Evolutionary conservation across 2,329 filamentous ascomycete species (phyloP), one percentile per base, ranked within the genome.

Genomic region (Thermothelomyces thermophilus): DNA sequence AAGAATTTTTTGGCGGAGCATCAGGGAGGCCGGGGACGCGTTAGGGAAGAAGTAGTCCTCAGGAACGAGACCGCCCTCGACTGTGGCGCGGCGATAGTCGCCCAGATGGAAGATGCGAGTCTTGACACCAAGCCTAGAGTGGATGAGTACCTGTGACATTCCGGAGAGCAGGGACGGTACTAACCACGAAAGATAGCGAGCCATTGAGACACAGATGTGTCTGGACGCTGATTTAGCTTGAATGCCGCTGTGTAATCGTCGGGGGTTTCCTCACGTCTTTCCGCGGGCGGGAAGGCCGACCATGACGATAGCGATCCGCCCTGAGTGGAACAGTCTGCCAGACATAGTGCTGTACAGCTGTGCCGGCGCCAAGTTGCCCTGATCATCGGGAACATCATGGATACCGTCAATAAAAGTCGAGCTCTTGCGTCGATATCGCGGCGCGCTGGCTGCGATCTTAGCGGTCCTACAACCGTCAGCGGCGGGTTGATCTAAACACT

Each of bases 301-400:
- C 66, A 95, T 96, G 57, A 93, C 91, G 61, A 98, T 97, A 41
- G 91, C 91, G 65, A 98, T 98, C 51, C 91, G 83, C 41, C 93
- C 93, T 19, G 93, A 96, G 69, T 98, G 93, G 67, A 98, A 98
- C 26, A 98, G 82, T 36, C 93, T 83, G 42, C 93, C 93, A 41
- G 91, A 97, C 78, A 97, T 95, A 46, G 93, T 98, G 68, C 90
- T 96, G 73, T 98, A 98, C 40, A 98, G 78, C 72, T 98, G 93
- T 59, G 93, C 93, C 26, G 93, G 93, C 5, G 93, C 93, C 79
- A 95, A 81, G 60, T 91, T 74, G 31, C 53, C 48, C 56, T 73
- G 70, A 62, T 89, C 89, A 64, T 90, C 86, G 8, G 87, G 82
- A 47, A 95, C 77, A 73, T 97, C 91, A 70, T 97, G 91, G 62